Evolutionary conservation across 495 filamentous ascomycete species (phyloP).

Genomic region (Daldinia bambusicola): DNA sequence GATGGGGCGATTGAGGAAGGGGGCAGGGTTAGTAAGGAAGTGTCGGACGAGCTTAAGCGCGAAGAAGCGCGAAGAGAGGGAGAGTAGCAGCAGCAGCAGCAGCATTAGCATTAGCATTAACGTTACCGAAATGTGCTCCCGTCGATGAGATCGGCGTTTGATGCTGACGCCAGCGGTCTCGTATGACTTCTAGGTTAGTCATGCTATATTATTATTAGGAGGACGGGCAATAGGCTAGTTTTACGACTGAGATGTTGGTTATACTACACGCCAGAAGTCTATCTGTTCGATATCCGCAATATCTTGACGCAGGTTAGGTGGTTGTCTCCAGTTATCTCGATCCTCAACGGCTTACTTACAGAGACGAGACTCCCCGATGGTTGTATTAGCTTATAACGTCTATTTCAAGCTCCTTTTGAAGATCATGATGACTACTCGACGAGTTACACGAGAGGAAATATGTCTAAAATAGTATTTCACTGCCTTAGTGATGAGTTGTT

Average conservation of each 20-base stretch:
- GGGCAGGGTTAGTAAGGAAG: conserved; percentile 4
- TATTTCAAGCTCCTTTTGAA: neutral
- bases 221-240: neutral
- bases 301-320: neutral
- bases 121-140: neutral
- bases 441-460: neutral
- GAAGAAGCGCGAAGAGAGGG: neutral
- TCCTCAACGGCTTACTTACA: neutral
- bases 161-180: neutral
- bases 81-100: no score
- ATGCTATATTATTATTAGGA: conserved; percentile 8
- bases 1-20: conserved; percentile 6
- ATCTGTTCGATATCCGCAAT: neutral
- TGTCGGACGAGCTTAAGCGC: neutral
- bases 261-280: neutral
- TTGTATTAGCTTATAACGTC: neutral
- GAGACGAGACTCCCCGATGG: no score
- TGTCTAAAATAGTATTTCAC: neutral
- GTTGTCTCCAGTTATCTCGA: neutral
- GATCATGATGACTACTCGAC: neutral
- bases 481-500: neutral
- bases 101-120: no score
- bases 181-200: neutral
- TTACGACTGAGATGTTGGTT: neutral
- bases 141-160: neutral